Evolutionary conservation across 169 alveolate species (phyloP), one percentile per base, ranked within the genome.

Genomic region (Plasmodium relictum): DNA sequence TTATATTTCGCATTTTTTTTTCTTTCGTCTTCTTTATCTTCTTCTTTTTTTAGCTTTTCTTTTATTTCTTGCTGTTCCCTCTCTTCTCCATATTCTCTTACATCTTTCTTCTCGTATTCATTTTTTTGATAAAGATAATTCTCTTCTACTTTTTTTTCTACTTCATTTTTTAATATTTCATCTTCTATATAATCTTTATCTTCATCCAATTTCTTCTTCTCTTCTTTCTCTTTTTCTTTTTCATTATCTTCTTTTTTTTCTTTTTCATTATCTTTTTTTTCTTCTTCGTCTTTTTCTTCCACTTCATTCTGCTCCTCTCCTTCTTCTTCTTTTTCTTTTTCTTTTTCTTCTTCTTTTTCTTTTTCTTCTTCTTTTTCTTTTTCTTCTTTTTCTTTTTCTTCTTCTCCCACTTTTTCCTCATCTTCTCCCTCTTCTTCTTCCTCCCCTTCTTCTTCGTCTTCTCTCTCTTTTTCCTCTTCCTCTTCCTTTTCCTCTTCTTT

Each of bases 301-400:
- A 3, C 0, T 31, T 65, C 54, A 10, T 65, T 14, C 4, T 65
- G 24, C 8, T 65, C 20, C 24, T n/a, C n/a, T 12, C 12, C 14
- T 31, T 65, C 31, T 12, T 37, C 50, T 1, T 26, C 12, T 56
- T 56, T 6, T 16, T 56, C 6, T 7, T 56, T 9, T 14, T 37
- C 50, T 7, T 65, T 54, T 14, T 26, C 18, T 20, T 26, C 31
- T 31, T 31, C n/a, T 5, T 65, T 12, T 6, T 24, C 31, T n/a
- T 31, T 10, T n/a, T 65, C 31, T 65, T 65, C 73, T 14, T 37
- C 31, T 52, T 37, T 54, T 65, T 31, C 24, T 37, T 65, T 14
- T 8, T 65, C 37, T 65, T 6, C 7, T 37, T 14, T 20, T 6
- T 9, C 6, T 0, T 24, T 24, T 16, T 68, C 42, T 18, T 2